These are phyloP conservation scores for Hypoxylon lenormandii DNA, from an alignment of 495 filamentous ascomycete species.

Conservation along the genomic window DNA sequence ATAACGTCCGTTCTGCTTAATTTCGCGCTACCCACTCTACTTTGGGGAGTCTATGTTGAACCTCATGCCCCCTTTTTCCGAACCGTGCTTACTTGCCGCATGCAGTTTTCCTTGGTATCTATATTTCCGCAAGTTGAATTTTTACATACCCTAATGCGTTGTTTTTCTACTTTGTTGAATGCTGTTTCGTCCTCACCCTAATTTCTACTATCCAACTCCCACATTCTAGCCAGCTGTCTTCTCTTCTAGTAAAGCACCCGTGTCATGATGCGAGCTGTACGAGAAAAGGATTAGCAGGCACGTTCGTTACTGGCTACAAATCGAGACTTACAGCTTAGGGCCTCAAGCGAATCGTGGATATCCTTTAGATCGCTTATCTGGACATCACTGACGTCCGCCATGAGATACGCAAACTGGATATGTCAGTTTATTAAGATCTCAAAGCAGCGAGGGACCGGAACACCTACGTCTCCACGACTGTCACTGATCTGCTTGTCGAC, in stretches of 20 bases:
- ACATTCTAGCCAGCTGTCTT: background rate
- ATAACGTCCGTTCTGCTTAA: conserved; percentile 1
- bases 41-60: conserved; percentile 59
- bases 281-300: conserved; percentile 21
- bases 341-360: conserved; percentile 83
- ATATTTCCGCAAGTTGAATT: conserved; percentile 42
- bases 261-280: conserved; percentile 82
- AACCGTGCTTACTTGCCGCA: conserved; percentile 54
- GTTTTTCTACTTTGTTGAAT: conserved; percentile 35
- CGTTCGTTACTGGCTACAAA: conserved; percentile 14
- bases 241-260: conserved; percentile 82
- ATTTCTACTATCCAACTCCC: conserved; percentile 8
- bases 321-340: conserved; percentile 75
- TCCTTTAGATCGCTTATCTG: conserved; percentile 83
- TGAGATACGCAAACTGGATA: conserved; percentile 84
- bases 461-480: conserved; percentile 83
- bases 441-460: conserved; percentile 1
- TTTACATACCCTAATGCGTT: conserved; percentile 37
- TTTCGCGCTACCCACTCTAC: conserved; percentile 26
- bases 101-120: conserved; percentile 55
- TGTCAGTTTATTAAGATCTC: conserved; percentile 29
- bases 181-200: conserved; percentile 18
- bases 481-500: conserved; percentile 99
- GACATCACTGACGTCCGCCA: conserved; percentile 96
- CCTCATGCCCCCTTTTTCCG: conserved; percentile 56